phyloP scores from a whole-genome alignment of 352 stramenopile species.

The Aphanomyces euteiches region DNA sequence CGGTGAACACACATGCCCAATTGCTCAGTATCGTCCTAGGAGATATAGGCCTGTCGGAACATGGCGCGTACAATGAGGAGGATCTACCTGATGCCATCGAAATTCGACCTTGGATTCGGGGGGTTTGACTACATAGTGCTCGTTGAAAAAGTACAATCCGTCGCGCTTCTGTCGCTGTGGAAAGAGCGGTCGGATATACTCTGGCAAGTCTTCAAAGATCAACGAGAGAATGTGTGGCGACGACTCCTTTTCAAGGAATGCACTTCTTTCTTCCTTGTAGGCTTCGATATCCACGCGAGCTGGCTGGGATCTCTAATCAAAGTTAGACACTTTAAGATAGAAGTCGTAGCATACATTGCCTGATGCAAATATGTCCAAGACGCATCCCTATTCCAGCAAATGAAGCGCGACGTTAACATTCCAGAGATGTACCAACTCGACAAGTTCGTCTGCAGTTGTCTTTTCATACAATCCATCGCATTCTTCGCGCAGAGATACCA shows the following conservation, averaged over 20 bases:
- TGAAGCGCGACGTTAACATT: neutral
- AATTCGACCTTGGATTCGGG: conserved; percentile 54
- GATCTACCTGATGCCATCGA: conserved; percentile 48
- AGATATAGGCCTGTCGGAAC: too few relatives aligned
- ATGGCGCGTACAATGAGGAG: too few relatives aligned
- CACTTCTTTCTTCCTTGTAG: neutral
- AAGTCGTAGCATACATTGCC: conserved; percentile 2
- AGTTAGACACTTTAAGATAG: neutral
- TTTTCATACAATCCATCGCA: conserved; percentile 7
- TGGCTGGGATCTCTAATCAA: neutral
- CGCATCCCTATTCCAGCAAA: conserved; percentile 14
- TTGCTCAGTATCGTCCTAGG: conserved; percentile 62
- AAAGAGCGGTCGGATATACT: conserved; percentile 1
- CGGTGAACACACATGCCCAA: conserved; percentile 67
- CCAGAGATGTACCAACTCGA: conserved; percentile 4
- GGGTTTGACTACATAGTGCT: conserved; percentile 76
- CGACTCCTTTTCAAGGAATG: neutral
- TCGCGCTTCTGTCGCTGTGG: neutral
- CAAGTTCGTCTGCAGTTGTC: conserved; percentile 10
- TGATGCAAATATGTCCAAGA: conserved; percentile 19
- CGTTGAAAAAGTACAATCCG: conserved; percentile 56
- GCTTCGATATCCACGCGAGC: neutral
- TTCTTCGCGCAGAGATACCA: conserved; percentile 1
- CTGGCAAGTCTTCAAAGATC: conserved; percentile 19
- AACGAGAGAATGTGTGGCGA: neutral